phyloP scores from a whole-genome alignment of 2,329 filamentous ascomycete genomes.

The Stylonectria norvegica region DNA sequence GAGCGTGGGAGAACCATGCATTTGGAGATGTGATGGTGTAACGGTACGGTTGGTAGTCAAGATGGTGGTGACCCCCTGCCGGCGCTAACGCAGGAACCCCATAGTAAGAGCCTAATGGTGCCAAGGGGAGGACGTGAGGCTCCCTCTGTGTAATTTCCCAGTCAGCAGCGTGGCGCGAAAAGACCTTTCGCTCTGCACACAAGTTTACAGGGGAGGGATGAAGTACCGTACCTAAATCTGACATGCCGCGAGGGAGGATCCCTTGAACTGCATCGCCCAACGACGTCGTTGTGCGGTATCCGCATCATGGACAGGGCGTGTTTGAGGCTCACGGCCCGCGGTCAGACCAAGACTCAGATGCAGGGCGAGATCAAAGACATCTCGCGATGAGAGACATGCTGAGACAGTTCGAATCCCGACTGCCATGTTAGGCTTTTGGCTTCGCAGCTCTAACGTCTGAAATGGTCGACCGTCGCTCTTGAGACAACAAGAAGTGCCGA shows the following conservation, averaged over 20 bases:
- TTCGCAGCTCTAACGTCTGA: too few species aligned
- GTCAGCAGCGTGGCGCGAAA: neutral
- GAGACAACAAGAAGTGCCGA: too few species aligned
- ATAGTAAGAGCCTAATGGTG: conserved; percentile 1
- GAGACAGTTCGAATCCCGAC: too few species aligned
- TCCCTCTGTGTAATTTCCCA: conserved; percentile 1
- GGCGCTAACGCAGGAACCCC: conserved; percentile 22
- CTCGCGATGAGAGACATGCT: neutral
- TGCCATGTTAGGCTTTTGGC: too few species aligned
- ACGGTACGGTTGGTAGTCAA: conserved; percentile 1
- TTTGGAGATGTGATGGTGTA: neutral
- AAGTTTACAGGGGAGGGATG: neutral
- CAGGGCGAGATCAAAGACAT: neutral
- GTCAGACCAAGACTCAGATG: neutral
- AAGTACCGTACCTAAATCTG: neutral
- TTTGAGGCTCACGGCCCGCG: neutral
- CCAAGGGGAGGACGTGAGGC: conserved; percentile 1
- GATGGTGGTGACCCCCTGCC: conserved; percentile 4
- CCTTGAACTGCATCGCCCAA: too few species aligned
- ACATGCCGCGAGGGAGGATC: neutral
- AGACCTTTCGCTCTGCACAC: neutral
- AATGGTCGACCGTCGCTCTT: too few species aligned
- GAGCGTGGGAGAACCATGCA: neutral
- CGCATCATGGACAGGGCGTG: too few species aligned
- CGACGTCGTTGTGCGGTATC: too few species aligned